These are phyloP conservation scores for Haplosporangium sp. DNA, from an alignment of 371 early-diverging fungal genomes.

Conservation along the genomic window DNA sequence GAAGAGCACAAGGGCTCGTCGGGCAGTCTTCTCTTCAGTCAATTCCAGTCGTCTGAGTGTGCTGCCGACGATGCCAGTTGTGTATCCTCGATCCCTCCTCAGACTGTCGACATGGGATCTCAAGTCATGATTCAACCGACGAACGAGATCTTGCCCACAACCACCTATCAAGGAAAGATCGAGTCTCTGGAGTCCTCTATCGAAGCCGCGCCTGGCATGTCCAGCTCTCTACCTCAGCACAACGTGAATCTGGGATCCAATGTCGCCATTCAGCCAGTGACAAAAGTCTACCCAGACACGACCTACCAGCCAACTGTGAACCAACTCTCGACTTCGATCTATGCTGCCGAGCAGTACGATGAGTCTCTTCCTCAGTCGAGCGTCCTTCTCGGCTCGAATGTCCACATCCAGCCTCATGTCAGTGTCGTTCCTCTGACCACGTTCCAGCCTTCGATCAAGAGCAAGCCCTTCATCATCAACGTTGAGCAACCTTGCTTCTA, in stretches of 20 bases:
- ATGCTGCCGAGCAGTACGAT: slow-evolving; percentile 37
- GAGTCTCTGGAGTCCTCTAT: slow-evolving; percentile 39
- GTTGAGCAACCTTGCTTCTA: slow-evolving; percentile 16
- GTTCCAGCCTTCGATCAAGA: slow-evolving; percentile 41
- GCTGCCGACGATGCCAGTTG: slow-evolving; percentile 12
- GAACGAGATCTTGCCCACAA: slow-evolving; percentile 30
- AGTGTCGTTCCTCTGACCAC: slow-evolving; percentile 36
- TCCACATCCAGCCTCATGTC: slow-evolving; percentile 30
- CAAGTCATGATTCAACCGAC: slow-evolving; percentile 25
- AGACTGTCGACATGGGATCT: slow-evolving; percentile 40
- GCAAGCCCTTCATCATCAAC: slow-evolving; percentile 45
- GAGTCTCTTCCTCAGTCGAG: slow-evolving; percentile 46
- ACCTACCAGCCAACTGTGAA: slow-evolving; percentile 45
- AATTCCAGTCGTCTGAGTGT: slow-evolving; percentile 23
- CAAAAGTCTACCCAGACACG: slow-evolving; percentile 38
- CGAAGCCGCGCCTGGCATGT: slow-evolving; percentile 23
- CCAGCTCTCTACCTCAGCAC: slow-evolving; percentile 32
- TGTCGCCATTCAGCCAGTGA: slow-evolving; percentile 40
- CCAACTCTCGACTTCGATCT: slow-evolving; percentile 31
- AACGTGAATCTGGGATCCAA: slow-evolving; percentile 42
- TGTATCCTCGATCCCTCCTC: slow-evolving; percentile 16
- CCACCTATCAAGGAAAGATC: slow-evolving; percentile 36
- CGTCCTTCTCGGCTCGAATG: slow-evolving; percentile 31
- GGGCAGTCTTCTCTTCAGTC: slow-evolving; percentile 37
- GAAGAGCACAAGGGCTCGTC: too few relatives aligned